Evolutionary conservation across 805 yeast species (phyloP).

Genomic region (Candida silvicultrix): DNA sequence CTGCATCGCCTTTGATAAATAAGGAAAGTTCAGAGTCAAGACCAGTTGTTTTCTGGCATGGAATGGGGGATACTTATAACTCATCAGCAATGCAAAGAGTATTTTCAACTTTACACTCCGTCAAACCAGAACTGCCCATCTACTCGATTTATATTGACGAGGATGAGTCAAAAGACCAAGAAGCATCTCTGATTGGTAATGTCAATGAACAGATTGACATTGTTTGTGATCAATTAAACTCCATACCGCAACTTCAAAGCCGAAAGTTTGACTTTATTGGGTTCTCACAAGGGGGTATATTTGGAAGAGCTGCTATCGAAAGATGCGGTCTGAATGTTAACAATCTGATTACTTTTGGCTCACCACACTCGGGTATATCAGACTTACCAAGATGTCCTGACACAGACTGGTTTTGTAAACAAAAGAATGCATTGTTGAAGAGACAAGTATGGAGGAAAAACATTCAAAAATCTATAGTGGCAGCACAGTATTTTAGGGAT

Average conservation of each 20-base stretch:
- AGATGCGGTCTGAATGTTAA: conserved; percentile 42
- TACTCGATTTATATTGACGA: conserved; percentile 47
- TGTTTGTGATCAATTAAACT: conserved; percentile 49
- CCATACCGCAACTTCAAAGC: conserved; percentile 34
- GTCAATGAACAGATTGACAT: conserved; percentile 45
- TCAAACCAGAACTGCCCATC: conserved; percentile 43
- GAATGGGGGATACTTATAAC: conserved; percentile 71
- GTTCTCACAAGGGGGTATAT: conserved; percentile 80
- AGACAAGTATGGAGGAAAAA: conserved; percentile 52
- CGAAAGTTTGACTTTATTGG: conserved; percentile 71
- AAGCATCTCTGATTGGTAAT: conserved; percentile 52
- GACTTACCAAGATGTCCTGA: conserved; percentile 58
- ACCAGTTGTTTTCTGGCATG: conserved; percentile 79
- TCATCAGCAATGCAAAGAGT: conserved; percentile 51
- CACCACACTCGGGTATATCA: conserved; percentile 72
- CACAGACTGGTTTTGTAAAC: conserved; percentile 53
- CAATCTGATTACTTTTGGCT: conserved; percentile 66
- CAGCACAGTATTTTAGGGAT: conserved; percentile 77
- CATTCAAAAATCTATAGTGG: conserved; percentile 51
- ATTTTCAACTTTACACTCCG: conserved; percentile 32
- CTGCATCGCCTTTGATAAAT: conserved; percentile 2
- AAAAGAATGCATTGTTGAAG: conserved; percentile 47
- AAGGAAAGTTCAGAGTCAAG: conserved; percentile 5
- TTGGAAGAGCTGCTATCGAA: conserved; percentile 61
- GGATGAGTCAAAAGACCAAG: conserved; percentile 46